These are phyloP conservation scores for Aspergillus ostianus DNA, from an alignment of 495 filamentous ascomycete species.

Conservation along the genomic window DNA sequence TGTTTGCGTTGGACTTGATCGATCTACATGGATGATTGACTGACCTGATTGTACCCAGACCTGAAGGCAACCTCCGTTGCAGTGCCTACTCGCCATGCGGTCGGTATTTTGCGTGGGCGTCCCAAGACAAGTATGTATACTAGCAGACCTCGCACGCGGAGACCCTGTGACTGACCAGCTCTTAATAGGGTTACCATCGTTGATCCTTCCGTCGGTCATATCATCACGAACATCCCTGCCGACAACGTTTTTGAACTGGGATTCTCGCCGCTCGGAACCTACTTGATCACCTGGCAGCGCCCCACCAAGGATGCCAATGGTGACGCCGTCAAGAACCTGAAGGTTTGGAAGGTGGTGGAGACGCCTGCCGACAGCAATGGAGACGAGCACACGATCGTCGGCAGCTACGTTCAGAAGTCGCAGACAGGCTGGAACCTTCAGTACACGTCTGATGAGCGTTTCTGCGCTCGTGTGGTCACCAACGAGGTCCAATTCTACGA, in stretches of 20 bases:
- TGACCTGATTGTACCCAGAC: conserved; percentile 45
- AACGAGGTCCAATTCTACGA: conserved; percentile 98
- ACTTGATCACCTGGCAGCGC: conserved; percentile 95
- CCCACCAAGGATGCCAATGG: conserved; percentile 89
- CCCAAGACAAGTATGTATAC: conserved; percentile 67
- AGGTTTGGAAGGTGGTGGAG: conserved; percentile 81
- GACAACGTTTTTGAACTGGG: conserved; percentile 87
- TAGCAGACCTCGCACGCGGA: too few relatives aligned
- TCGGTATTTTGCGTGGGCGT: conserved; percentile 93
- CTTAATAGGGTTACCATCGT: conserved; percentile 70
- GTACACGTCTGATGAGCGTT: conserved; percentile 88
- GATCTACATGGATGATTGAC: not conserved
- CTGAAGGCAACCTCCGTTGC: conserved; percentile 92
- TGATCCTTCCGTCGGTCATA: conserved; percentile 75
- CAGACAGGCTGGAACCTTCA: conserved; percentile 97
- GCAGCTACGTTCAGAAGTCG: conserved; percentile 89
- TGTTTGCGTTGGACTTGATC: not conserved
- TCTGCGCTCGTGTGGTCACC: conserved; percentile 89
- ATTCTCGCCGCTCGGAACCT: conserved; percentile 90
- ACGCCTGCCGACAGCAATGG: conserved; percentile 25
- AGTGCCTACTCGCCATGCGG: conserved; percentile 92
- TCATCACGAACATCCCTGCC: conserved; percentile 70
- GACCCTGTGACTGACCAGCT: conserved; percentile 7
- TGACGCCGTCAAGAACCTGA: conserved; percentile 90
- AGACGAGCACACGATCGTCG: conserved; percentile 70